Evolutionary conservation across 192 early-diverging fungal genomes (phyloP), one percentile per base, ranked within the genome.

Genomic region (Podila minutissima): DNA sequence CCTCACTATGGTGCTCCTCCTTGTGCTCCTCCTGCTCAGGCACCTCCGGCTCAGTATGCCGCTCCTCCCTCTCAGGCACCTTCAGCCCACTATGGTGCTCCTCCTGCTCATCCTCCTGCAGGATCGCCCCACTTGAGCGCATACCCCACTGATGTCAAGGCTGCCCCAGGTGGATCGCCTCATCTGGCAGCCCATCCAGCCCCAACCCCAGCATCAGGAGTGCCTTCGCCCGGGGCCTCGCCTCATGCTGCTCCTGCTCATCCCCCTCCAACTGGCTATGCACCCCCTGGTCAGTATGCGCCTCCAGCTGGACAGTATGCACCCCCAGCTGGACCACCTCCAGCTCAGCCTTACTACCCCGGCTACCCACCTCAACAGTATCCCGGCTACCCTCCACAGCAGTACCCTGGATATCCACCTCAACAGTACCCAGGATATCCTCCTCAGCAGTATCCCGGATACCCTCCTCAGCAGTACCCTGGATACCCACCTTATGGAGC

Each of bases 121-220:
- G 53, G 20, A n/a, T 55, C 53, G n/a, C 53, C 53, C 24, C 53
- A 55, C 11, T 55, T 55, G 53, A 26, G 53, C n/a, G 53, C 53
- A 10, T 55, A 55, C n/a, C 53, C 53, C 22, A 26, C 13, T 55
- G 53, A n/a, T 22, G n/a, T 5, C 24, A 26, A 24, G 24, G n/a
- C 53, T 0, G 5, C 50, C 12, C 53, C 53, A n/a, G 53, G n/a
- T 4, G 53, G 53, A n/a, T 55, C 53, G n/a, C 53, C 53, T 55
- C 53, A 55, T 26, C 24, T 55, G 53, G n/a, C 50, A n/a, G 19
- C 53, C 22, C 53, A 55, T 55, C 22, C 53, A 26, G 53, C 53
- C 8, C n/a, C 9, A 13, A 11, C 51, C 51, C n/a, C n/a, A 55
- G 53, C 53, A 37, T 9, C 53, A n/a, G 35, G 35, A 37, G 35